Evolutionary conservation across 495 filamentous ascomycete species (phyloP).

Genomic region (Physcia stellaris): DNA sequence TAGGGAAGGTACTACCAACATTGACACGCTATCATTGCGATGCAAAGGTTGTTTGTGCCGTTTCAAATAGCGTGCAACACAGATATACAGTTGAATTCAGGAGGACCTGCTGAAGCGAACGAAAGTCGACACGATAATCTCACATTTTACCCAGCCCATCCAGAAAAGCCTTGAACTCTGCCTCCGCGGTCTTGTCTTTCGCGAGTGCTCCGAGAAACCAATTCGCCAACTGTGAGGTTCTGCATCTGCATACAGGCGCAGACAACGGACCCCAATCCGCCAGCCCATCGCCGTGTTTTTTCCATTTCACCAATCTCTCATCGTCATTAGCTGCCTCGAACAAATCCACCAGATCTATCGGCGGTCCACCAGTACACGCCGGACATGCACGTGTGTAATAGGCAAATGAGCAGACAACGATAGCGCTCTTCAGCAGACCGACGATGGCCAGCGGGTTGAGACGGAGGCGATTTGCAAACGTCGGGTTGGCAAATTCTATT

Average conservation of each 20-base stretch:
- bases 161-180: slow-evolving; percentile 13
- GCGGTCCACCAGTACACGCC: slow-evolving; percentile 9
- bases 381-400: slow-evolving; percentile 13
- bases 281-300: slow-evolving; percentile 9
- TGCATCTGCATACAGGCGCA: slow-evolving; percentile 18
- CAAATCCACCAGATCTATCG: slow-evolving; percentile 10
- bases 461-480: too few species aligned
- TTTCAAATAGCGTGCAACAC: too few species aligned
- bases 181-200: slow-evolving; percentile 14
- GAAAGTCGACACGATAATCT: too few species aligned
- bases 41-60: too few species aligned
- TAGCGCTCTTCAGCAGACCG: too few species aligned
- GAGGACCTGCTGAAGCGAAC: too few species aligned
- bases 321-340: slow-evolving; percentile 11
- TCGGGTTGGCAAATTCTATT: too few species aligned
- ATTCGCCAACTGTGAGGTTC: slow-evolving; percentile 12
- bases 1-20: too few species aligned
- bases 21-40: too few species aligned
- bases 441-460: too few species aligned
- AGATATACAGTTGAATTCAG: too few species aligned
- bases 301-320: slow-evolving; percentile 13
- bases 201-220: slow-evolving; percentile 20
- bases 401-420: too few species aligned
- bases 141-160: background rate
- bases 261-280: slow-evolving; percentile 17